Base-by-base conservation (phyloP, 495 filamentous ascomycete species). In the Penicillium flavigenum region DNA sequence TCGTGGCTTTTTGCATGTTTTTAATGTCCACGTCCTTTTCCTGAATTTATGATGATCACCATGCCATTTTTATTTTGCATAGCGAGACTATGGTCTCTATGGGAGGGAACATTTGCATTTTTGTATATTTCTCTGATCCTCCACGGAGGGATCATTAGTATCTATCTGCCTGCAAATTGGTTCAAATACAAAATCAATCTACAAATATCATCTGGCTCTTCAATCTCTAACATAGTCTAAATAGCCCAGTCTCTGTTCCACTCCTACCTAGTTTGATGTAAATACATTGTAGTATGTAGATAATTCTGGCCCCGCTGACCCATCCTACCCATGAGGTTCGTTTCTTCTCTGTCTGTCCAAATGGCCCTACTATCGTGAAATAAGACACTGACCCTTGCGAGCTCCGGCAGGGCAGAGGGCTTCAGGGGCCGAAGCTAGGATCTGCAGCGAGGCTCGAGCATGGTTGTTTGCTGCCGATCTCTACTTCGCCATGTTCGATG, bases 31-130 rank as follows among this genome's bases (percentile, higher is more conserved):
- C 57, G n/a, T 26, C 14, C 45, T 26, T 57, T 56, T 24, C 24
- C 38, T 60, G 39, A 42, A 43, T 17, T 56, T 56, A 46, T 62
- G 49, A 65, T 58, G 59, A 65, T 27, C 19, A 54, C 7, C 10
- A 47, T 22, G 44, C 50, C 22, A 31, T 42, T 55, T 32, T 1
- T n/a, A 31, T 20, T 55, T 32, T 47, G 44, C 53, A 39, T 43
- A 47, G 22, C 31, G 32, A 39, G 32, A 27, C 22, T 47, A 17
- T 5, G 6, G 53, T 55, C 43, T 47, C 20, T 22, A 11, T 20
- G n/a, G 32, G 22, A 54, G 42, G 49, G 24, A 47, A 5, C 3
- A 29, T 6, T 47, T 55, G 43, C 31, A 47, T 39, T 19, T 44
- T 14, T 24, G 44, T 55, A 39, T 29, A 55, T 55, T 47, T 24